Conservation (phyloP, 139 green algal species). For the Chlamydomonas incerta region DNA sequence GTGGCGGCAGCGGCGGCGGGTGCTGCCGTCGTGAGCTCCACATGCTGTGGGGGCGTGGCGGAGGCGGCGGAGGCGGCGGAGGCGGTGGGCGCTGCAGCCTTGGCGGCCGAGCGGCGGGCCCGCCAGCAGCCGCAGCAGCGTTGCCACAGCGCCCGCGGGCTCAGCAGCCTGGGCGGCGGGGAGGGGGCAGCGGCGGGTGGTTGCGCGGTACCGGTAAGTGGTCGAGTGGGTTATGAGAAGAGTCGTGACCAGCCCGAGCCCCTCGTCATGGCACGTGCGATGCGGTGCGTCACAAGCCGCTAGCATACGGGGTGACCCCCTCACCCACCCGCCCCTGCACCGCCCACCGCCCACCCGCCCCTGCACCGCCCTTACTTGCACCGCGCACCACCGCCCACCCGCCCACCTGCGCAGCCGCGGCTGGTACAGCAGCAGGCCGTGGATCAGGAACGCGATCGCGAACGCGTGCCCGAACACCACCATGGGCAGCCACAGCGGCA, state of each 20-base stretch:
- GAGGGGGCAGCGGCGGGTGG: too few relatives aligned
- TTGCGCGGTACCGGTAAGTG: too few relatives aligned
- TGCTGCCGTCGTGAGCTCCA: too few relatives aligned
- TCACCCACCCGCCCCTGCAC: background rate
- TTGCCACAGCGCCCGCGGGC: background rate
- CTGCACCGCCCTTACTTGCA: too few relatives aligned
- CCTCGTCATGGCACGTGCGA: background rate
- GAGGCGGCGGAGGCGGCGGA: too few relatives aligned
- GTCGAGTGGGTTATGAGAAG: too few relatives aligned
- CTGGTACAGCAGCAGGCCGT: conserved; percentile 25
- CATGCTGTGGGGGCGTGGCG: too few relatives aligned
- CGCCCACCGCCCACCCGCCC: too few relatives aligned
- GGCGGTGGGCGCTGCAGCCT: background rate
- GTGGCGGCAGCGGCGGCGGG: too few relatives aligned
- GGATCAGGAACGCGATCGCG: conserved; percentile 6
- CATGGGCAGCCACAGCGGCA: conserved; percentile 35
- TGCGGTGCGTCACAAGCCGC: too few relatives aligned
- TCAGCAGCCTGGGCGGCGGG: conserved; percentile 6
- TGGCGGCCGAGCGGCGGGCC: too few relatives aligned
- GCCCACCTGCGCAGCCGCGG: conserved; percentile 9
- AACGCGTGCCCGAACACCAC: conserved; percentile 42
- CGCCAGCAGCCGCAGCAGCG: background rate
- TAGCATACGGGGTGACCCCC: background rate
- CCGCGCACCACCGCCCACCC: too few relatives aligned
- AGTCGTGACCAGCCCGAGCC: background rate